Conservation (phyloP, 2,329 filamentous ascomycete species). For the Tolypocladium tropicale region DNA sequence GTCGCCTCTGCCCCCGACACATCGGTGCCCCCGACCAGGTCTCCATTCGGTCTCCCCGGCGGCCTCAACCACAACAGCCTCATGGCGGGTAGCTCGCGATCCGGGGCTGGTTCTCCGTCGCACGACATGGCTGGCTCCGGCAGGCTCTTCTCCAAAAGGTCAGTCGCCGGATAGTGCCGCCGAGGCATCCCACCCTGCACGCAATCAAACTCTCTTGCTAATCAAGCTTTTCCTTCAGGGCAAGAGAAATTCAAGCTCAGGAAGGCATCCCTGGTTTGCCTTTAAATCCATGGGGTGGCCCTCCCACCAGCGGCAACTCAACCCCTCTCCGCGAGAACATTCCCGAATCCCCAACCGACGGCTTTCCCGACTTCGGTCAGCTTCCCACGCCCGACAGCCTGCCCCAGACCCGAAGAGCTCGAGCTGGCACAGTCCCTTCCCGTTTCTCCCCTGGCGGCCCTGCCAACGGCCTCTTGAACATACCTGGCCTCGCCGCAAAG, state of each 20-base stretch:
- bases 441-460: constrained; percentile 73
- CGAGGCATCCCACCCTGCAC: background rate
- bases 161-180: constrained; percentile 24
- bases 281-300: constrained; percentile 80
- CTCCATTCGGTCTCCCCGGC: constrained; percentile 61
- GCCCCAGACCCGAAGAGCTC: constrained; percentile 65
- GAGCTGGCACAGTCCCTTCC: constrained; percentile 93
- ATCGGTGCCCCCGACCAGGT: constrained; percentile 52
- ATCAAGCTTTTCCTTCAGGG: constrained; percentile 42
- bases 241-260: constrained; percentile 93
- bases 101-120: constrained; percentile 91
- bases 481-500: constrained; percentile 56
- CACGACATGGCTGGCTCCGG: constrained; percentile 68
- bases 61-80: constrained; percentile 48
- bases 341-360: constrained; percentile 90
- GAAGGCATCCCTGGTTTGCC: constrained; percentile 67
- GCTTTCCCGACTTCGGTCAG: constrained; percentile 81
- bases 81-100: constrained; percentile 53
- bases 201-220: background rate
- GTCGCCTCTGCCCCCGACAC: constrained; percentile 75
- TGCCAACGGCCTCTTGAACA: constrained; percentile 45
- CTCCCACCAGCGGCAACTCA: constrained; percentile 91
- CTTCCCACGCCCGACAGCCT: constrained; percentile 56
- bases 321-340: constrained; percentile 96
- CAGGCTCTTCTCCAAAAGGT: constrained; percentile 89